Base-by-base conservation (phyloP, 805 yeast genomes). In the Metschnikowia sp. region DNA sequence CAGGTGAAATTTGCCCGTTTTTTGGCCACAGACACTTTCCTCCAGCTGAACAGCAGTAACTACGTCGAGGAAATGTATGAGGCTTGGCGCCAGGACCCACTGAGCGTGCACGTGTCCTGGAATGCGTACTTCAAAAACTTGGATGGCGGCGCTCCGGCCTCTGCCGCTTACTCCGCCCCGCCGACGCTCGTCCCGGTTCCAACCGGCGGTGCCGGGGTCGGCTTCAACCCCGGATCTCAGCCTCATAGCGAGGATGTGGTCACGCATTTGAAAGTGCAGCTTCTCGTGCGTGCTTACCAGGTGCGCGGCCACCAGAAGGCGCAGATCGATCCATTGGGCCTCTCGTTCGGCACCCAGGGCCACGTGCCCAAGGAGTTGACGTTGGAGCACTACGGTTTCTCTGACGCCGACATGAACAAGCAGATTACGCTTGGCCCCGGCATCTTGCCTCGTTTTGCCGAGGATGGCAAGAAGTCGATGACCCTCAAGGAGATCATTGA, bases 231-330 rank as follows among this genome's bases (percentile, higher is more conserved):
- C 31, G 80, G 79, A 28, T 77, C 78, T 42, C 61, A 60, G 37
- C 76, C 74, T 30, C 68, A 66, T 50, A 67, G 74, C 54, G 81
- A 82, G 61, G 88, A 84, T 55, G 88, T 91, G 39, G 78, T 86
- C 54, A 78, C 88, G 53, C 98, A 94, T 68, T 81, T 94, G 77
- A 94, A 94, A 70, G 95, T 90, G 13, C 99, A 94, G 77, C 81
- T 94, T 59, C 78, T 94, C 60, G 97, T 95, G 54, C 87, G 99
- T 70, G 99, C 99, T 30, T 94, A 91, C 74, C 99, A 94, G 76
- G 99, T 94, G 44, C 84, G 98, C 71, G 99, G 99, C 57, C 99
- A 94, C 70, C 86, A 84, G 69, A 88, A 88, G 75, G 97, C 98
- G 39, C 85, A 83, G 60, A 84, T 90, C 52, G 99, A 94, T 70